Conservation (phyloP, 2,329 filamentous ascomycete species). For the Dendryphion nanum region DNA sequence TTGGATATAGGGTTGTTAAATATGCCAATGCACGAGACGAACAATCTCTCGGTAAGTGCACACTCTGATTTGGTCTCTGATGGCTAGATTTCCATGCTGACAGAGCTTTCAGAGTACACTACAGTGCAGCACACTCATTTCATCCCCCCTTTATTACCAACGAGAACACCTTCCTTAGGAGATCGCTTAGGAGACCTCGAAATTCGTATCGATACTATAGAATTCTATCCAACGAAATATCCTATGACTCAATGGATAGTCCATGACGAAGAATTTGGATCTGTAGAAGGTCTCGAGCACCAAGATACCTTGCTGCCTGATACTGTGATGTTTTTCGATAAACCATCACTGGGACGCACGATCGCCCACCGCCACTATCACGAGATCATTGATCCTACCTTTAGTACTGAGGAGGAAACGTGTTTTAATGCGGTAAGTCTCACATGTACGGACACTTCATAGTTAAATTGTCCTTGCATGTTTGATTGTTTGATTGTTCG, state of each 20-base stretch:
- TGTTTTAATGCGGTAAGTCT: slow-evolving; percentile 13
- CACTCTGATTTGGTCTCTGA: no score
- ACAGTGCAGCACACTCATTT: no score
- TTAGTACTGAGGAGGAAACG: slow-evolving; percentile 2
- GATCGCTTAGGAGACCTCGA: not conserved
- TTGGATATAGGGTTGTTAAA: no score
- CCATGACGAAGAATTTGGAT: no score
- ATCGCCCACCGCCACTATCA: slow-evolving; percentile 13
- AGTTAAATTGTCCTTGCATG: no score
- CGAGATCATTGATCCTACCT: slow-evolving; percentile 3
- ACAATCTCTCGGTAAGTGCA: no score
- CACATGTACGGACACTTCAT: no score
- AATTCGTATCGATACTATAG: not conserved
- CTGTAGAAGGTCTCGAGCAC: slow-evolving; percentile 1
- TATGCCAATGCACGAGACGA: no score
- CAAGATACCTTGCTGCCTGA: slow-evolving; percentile 9
- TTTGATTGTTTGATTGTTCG: no score
- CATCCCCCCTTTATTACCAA: not conserved
- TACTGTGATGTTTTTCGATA: slow-evolving; percentile 2
- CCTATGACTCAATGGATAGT: not conserved
- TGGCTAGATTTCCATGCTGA: no score
- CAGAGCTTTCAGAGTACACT: no score
- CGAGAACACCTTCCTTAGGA: not conserved
- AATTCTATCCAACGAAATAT: not conserved
- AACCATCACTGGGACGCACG: slow-evolving; percentile 4